Conservation (phyloP, 371 early-diverging fungal species). For the Saksenaea oblongispora region DNA sequence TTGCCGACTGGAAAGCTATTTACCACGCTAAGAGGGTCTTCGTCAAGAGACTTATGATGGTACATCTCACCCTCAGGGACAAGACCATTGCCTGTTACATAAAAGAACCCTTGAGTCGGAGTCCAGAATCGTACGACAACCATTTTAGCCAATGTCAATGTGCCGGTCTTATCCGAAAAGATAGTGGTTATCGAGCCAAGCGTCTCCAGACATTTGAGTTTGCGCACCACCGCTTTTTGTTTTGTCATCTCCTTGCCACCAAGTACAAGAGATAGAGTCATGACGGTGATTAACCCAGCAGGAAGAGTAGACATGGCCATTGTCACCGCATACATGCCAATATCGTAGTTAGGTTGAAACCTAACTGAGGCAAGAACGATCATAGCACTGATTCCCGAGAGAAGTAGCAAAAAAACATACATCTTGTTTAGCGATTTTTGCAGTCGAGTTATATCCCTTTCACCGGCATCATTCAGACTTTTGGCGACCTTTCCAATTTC, state of each 20-base stretch:
- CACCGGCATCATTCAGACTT: conserved; percentile 69
- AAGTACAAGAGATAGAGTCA: conserved; percentile 41
- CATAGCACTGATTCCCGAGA: conserved; percentile 42
- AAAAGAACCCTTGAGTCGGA: conserved; percentile 60
- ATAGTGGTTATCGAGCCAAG: conserved; percentile 92
- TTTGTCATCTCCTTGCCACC: conserved; percentile 43
- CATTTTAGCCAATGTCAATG: conserved; percentile 71
- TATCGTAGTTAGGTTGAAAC: conserved; percentile 35
- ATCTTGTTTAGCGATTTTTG: conserved; percentile 76
- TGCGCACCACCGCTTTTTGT: conserved; percentile 65
- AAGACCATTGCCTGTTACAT: conserved; percentile 63
- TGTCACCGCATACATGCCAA: conserved; percentile 48
- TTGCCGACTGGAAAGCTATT: conserved; percentile 21
- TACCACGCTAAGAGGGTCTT: conserved; percentile 15
- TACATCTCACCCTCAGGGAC: conserved; percentile 66
- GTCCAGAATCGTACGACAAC: conserved; percentile 74
- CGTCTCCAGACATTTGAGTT: conserved; percentile 89
- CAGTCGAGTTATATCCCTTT: conserved; percentile 69
- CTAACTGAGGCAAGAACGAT: conserved; percentile 69
- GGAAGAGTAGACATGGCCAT: conserved; percentile 40
- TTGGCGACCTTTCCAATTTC: conserved; percentile 90
- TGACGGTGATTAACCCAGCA: conserved; percentile 43
- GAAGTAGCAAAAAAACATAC: conserved; percentile 67
- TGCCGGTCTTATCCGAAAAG: conserved; percentile 82
- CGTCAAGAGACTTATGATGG: conserved; percentile 11